A percentile compares a stretch with the other conserved stretches of the same genome.
These are phyloP conservation scores for Phyllosticta citriasiana DNA, from an alignment of 2,329 filamentous ascomycete genomes.

Conservation along the genomic window DNA sequence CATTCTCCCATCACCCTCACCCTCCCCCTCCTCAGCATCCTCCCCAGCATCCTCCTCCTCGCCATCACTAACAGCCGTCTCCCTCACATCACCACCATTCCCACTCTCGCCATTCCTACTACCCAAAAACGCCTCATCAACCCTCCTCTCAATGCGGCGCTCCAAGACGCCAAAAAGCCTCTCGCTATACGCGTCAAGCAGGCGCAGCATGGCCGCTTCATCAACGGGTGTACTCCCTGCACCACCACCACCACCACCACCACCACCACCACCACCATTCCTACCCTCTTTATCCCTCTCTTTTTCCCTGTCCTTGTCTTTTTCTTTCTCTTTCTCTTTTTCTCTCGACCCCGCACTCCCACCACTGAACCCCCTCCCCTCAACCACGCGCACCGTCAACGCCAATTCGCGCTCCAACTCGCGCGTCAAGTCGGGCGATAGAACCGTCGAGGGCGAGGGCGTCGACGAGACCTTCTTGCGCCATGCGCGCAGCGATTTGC, in stretches of 20 bases:
- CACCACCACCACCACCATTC: too few species aligned
- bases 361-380: background rate
- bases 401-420: constrained; percentile 50
- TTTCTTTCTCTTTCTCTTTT: background rate
- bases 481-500: constrained; percentile 47
- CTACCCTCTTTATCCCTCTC: background rate
- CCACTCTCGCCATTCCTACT: too few species aligned
- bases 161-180: constrained; percentile 61
- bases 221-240: constrained; percentile 19
- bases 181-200: constrained; percentile 68
- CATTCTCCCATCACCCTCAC: too few species aligned
- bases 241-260: background rate
- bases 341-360: constrained; percentile 20
- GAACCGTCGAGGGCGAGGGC: constrained; percentile 32
- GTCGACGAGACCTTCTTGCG: constrained; percentile 46
- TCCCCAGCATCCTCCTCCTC: too few species aligned
- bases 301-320: background rate
- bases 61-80: too few species aligned
- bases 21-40: too few species aligned
- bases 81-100: too few species aligned
- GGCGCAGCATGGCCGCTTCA: constrained; percentile 38
- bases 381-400: constrained; percentile 34
- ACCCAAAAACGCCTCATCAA: too few species aligned
- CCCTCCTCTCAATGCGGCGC: constrained; percentile 46
- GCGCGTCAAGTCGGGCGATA: constrained; percentile 21